phyloP scores from a whole-genome alignment of 345 rosid species.

The Sisymbrium irio region DNA sequence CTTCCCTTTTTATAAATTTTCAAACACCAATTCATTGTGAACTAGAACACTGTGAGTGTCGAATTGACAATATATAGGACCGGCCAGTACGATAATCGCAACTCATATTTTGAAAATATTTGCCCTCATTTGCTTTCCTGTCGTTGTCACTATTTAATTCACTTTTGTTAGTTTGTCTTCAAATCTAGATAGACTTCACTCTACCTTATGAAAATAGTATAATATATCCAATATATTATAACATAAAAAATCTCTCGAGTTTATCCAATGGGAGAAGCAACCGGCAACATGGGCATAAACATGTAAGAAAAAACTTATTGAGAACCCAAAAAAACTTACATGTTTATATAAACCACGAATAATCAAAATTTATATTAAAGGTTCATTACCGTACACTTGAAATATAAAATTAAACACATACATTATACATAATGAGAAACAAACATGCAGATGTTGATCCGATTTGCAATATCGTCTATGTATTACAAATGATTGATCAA shows the following conservation, averaged over 20 bases:
- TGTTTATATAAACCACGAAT: slow-evolving; percentile 2
- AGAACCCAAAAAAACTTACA: slow-evolving; percentile 19
- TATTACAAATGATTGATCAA: slow-evolving; percentile 10
- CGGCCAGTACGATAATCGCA: slow-evolving; percentile 16
- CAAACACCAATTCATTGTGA: slow-evolving; percentile 15
- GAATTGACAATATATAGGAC: slow-evolving; percentile 16
- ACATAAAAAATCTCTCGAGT: slow-evolving; percentile 18
- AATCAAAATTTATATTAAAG: background rate
- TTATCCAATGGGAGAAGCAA: slow-evolving; percentile 34
- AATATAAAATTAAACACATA: slow-evolving; percentile 11
- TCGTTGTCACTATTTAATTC: slow-evolving; percentile 21
- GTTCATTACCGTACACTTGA: slow-evolving; percentile 22
- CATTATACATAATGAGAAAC: slow-evolving; percentile 1
- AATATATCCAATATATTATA: slow-evolving; percentile 27
- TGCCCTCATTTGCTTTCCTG: slow-evolving; percentile 15
- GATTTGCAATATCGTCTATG: slow-evolving; percentile 23
- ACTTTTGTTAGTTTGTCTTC: slow-evolving; percentile 5
- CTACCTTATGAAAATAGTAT: slow-evolving; percentile 4
- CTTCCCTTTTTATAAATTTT: background rate
- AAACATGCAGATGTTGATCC: slow-evolving; percentile 21
- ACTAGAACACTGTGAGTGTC: slow-evolving; percentile 12
- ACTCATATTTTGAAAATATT: background rate
- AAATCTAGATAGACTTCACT: slow-evolving; percentile 26
- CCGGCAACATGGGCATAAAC: slow-evolving; percentile 35
- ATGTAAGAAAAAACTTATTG: slow-evolving; percentile 23